Conservation (phyloP, 495 filamentous ascomycete species). For the Aspergillus saccharolyticus region DNA sequence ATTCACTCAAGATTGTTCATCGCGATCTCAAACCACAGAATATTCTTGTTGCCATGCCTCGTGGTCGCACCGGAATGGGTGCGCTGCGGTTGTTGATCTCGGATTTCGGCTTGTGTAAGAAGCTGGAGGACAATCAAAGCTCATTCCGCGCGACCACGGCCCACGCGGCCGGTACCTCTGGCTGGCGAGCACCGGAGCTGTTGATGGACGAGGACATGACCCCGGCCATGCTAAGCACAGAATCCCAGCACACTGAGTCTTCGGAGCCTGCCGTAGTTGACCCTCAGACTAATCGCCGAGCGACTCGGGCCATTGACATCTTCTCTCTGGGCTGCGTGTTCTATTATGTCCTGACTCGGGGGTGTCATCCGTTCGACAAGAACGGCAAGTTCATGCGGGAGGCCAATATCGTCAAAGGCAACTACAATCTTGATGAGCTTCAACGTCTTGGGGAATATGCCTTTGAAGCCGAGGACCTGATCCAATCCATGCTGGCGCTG, state of each 20-base stretch:
- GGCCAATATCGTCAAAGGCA: conserved; percentile 88
- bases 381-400: conserved; percentile 91
- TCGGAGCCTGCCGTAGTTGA: conserved; percentile 58
- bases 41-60: conserved; percentile 68
- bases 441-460: conserved; percentile 72
- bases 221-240: conserved; percentile 24
- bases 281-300: conserved; percentile 65
- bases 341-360: conserved; percentile 89
- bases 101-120: conserved; percentile 97
- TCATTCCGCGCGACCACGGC: conserved; percentile 92
- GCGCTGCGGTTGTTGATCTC: conserved; percentile 79
- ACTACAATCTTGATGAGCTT: conserved; percentile 66
- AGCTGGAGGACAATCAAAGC: conserved; percentile 90
- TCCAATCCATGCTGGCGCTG: conserved; percentile 73
- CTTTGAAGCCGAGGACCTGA: conserved; percentile 80
- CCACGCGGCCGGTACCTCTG: conserved; percentile 87
- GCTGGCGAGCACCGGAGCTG: conserved; percentile 94
- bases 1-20: conserved; percentile 90
- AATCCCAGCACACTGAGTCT: conserved; percentile 46
- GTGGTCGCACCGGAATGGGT: conserved; percentile 30
- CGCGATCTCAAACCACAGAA: conserved; percentile 97
- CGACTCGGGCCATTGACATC: conserved; percentile 92
- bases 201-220: conserved; percentile 69
- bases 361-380: conserved; percentile 91
- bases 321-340: conserved; percentile 95